Conservation (phyloP, 176 grass and related monocot species). For the Avena insularis region DNA sequence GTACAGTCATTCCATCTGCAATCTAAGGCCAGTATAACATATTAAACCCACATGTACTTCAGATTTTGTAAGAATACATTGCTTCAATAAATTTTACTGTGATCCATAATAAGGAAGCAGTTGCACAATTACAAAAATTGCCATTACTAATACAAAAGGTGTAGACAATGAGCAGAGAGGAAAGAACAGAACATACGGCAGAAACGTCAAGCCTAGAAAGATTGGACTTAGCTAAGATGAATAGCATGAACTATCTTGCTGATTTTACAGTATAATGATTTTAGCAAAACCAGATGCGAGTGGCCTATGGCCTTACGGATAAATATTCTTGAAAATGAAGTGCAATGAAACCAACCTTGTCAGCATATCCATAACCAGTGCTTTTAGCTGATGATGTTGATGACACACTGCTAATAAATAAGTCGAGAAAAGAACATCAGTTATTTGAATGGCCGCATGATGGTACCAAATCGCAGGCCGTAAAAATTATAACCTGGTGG, state of each 20-base stretch:
- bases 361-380: slow-evolving; percentile 94
- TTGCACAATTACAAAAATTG: slow-evolving; percentile 31
- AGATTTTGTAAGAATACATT: slow-evolving; percentile 36
- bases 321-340: slow-evolving; percentile 31
- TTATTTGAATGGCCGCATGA: slow-evolving; percentile 8
- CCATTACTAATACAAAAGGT: neutral
- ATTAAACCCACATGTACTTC: slow-evolving; percentile 35
- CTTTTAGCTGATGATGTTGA: slow-evolving; percentile 66
- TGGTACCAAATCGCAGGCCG: neutral
- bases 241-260: slow-evolving; percentile 7
- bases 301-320: slow-evolving; percentile 8
- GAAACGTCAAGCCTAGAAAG: slow-evolving; percentile 2
- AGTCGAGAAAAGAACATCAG: slow-evolving; percentile 42
- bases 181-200: slow-evolving; percentile 13
- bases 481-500: slow-evolving; percentile 62
- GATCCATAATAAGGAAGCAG: slow-evolving; percentile 11
- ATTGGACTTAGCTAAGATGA: slow-evolving; percentile 4
- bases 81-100: slow-evolving; percentile 23
- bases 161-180: neutral
- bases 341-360: slow-evolving; percentile 69
- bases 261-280: slow-evolving; percentile 25
- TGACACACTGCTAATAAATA: slow-evolving; percentile 49
- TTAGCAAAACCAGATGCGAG: neutral
- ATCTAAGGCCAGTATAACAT: slow-evolving; percentile 62
- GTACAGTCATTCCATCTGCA: slow-evolving; percentile 98